phyloP scores from a whole-genome alignment of 495 filamentous ascomycete genomes.

The Saxophila tyrrhenica region DNA sequence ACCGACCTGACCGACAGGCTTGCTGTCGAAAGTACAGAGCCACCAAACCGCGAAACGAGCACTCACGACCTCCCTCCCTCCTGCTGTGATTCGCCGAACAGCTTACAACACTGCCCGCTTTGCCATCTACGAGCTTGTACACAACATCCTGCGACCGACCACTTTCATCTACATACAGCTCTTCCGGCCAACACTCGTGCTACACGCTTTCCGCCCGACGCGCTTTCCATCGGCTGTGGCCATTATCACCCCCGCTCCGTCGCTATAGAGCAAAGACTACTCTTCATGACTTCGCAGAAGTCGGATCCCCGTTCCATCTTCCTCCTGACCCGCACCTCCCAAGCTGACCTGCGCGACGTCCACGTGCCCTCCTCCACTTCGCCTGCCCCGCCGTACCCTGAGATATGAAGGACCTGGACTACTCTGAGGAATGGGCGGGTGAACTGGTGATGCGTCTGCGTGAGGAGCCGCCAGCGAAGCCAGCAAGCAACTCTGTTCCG shows the following conservation, averaged over 20 bases:
- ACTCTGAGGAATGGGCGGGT: slow-evolving; percentile 6
- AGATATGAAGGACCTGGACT: background rate
- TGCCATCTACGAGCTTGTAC: too few species aligned
- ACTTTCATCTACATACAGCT: too few species aligned
- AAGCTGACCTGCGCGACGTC: slow-evolving; percentile 13
- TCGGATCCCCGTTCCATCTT: background rate
- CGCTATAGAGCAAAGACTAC: background rate
- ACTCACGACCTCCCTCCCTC: too few species aligned
- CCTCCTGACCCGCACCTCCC: slow-evolving; percentile 1
- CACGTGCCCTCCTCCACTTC: slow-evolving; percentile 10
- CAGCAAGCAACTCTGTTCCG: background rate
- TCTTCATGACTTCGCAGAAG: slow-evolving; percentile 8
- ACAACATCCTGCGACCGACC: too few species aligned
- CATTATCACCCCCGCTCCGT: too few species aligned
- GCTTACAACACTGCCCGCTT: too few species aligned
- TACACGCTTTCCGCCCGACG: background rate
- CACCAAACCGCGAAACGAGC: too few species aligned
- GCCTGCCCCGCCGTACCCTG: slow-evolving; percentile 10
- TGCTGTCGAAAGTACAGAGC: too few species aligned
- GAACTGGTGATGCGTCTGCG: background rate
- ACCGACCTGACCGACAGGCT: too few species aligned
- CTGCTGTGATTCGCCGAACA: too few species aligned
- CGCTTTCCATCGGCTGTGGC: too few species aligned
- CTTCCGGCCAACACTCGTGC: too few species aligned
- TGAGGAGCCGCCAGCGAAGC: background rate